Base-by-base conservation (phyloP, 192 early-diverging fungal species). In the Backusella liffmaniae region DNA sequence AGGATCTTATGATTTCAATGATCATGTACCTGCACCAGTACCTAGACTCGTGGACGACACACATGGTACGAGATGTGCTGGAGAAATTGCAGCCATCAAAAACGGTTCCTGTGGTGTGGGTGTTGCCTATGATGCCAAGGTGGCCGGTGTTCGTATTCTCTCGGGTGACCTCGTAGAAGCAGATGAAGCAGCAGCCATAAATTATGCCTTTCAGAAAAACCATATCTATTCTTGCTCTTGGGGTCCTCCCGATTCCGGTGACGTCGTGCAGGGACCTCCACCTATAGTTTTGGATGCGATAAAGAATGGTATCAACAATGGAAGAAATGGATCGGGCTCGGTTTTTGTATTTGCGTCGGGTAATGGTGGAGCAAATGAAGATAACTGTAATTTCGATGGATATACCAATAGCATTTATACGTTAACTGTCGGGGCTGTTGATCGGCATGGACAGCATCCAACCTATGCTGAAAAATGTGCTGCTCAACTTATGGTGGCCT, bases 21-120 rank as follows among this genome's bases (percentile, higher is more conserved):
- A 94, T 73, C 90, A 93, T 76, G 87, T 78, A 4, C 79, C 82
- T 49, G 77, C 92, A 34, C 97, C 97, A 8, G 91, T 84, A 67
- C 98, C 97, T 30, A 86, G 83, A 56, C 71, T 93, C 0, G 32
- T 35, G 10, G 93, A 96, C 39, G 98, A 99, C 76, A 88, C 88
- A 44, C 98, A 99, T 82, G 98, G 98, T 46, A 99, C 98, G 3
- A 86, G 98, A 62, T 99, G 97, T 80, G 98, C 98, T 6, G 98
- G 98, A 6, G 95, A 98, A 87, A 95, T 99, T 10, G 97, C 97
- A 0, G 95, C 98, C 3, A 84, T 84, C 15, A 87, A 86, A 70
- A 98, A 99, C 83, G 84, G 94, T 72, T 88, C 96, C 6, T 98
- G 98, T 77, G 96, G 96, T 29, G 90, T 99, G 0, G 98, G 98